Evolutionary conservation across 2,329 filamentous ascomycete genomes (phyloP), one percentile per base, ranked within the genome.

Genomic region (Diaporthe vexans): DNA sequence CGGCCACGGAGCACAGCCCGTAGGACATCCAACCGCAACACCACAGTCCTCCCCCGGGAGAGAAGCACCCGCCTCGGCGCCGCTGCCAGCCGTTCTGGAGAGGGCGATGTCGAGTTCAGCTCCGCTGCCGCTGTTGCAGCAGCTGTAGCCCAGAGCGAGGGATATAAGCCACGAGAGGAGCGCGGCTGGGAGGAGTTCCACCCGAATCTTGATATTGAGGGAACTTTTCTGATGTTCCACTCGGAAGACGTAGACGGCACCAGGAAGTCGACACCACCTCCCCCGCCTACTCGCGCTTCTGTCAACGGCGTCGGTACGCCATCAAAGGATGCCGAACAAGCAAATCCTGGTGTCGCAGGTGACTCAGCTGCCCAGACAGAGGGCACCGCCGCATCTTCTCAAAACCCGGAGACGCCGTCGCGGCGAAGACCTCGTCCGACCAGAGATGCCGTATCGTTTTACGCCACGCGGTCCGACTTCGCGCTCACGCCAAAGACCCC

Each of bases 161-260:
- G 96, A 68, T 98, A 98, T 85, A 99, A 99, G 82, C 97, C 97
- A 43, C 90, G 97, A 80, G 97, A 99, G 84, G 97, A 99, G 85
- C 92, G 96, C 76, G 94, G 95, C 70, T 99, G 96, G 95, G 95
- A 98, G 80, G 97, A 99, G 82, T 98, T 98, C 77, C 97, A 99
- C 83, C 95, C 95, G 0, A 94, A 98, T 79, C 90, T 99, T 70
- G 95, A 98, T 84, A 95, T 98, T 65, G 95, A 98, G 73, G 89
- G 89, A 17, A 91, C 90, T 5, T 93, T 98, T 77, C 91, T 93
- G 78, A 88, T 98, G 3, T 95, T 95, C 81, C 91, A 90, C 65
- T 92, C 95, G 2, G 92, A 97, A 76, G 94, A 97, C 77, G 93
- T 98, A 9, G 96, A 98, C 81, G 94, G 95, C 26, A 87, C 91